phyloP scores from a whole-genome alignment of 2,329 filamentous ascomycete genomes.

The Ophiostoma quercus region DNA sequence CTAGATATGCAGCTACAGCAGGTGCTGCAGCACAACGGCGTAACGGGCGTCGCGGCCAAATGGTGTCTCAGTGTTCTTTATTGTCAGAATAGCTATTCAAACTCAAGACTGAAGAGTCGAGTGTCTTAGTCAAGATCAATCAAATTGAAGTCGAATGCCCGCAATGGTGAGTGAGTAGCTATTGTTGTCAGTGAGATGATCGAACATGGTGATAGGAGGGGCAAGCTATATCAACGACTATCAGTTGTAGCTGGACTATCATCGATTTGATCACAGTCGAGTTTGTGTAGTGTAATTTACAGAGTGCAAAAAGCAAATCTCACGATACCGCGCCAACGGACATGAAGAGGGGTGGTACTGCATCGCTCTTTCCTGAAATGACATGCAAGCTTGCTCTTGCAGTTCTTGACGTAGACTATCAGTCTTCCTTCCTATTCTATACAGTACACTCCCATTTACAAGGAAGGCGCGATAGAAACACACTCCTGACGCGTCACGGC shows the following conservation, averaged over 20 bases:
- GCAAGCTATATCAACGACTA: background rate
- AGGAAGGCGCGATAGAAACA: background rate
- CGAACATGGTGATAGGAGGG: background rate
- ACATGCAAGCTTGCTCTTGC: background rate
- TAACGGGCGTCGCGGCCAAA: background rate
- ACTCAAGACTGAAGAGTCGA: background rate
- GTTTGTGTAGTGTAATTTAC: background rate
- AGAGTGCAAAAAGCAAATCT: background rate
- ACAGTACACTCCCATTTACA: background rate
- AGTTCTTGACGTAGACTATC: background rate
- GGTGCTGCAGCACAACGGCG: background rate
- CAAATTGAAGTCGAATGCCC: background rate
- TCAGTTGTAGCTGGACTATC: background rate
- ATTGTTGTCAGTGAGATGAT: background rate
- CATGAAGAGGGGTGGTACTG: background rate
- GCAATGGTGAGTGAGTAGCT: background rate
- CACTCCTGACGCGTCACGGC: background rate
- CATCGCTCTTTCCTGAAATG: background rate
- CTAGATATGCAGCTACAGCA: background rate
- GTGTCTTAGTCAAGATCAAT: background rate
- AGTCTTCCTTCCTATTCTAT: background rate
- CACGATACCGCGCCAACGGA: background rate
- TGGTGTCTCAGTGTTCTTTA: background rate
- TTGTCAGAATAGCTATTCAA: background rate
- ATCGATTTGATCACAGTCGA: background rate